These are phyloP conservation scores for Acer campestre DNA, from an alignment of 345 rosid species.

Conservation along the genomic window DNA sequence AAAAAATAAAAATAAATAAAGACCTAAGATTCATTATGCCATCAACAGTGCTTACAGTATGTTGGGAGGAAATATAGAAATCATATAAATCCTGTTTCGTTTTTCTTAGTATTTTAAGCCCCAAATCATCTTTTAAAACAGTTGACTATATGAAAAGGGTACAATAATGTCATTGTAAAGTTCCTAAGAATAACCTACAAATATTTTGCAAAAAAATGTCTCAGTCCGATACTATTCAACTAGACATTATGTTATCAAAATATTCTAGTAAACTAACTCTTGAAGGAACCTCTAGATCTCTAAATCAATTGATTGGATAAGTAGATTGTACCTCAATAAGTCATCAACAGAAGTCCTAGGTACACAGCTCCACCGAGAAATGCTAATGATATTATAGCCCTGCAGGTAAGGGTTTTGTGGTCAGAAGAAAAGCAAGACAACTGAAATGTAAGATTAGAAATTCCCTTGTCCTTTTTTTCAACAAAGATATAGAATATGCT, in stretches of 20 bases:
- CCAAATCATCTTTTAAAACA: too few species aligned
- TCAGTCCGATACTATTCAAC: not conserved
- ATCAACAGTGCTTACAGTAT: not conserved
- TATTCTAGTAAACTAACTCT: not conserved
- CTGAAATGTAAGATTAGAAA: not conserved
- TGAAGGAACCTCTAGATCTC: not conserved
- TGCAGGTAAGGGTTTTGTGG: constrained; percentile 20
- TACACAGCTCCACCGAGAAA: constrained; percentile 62
- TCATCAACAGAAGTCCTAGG: constrained; percentile 61
- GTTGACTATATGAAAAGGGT: too few species aligned
- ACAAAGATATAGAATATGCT: not conserved
- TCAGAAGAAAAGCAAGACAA: not conserved
- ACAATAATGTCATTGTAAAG: too few species aligned
- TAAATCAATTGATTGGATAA: not conserved
- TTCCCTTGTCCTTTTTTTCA: not conserved
- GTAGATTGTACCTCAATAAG: constrained; percentile 48
- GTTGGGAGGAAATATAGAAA: not conserved
- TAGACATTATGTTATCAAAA: not conserved
- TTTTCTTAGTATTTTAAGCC: too few species aligned
- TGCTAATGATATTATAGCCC: constrained; percentile 62
- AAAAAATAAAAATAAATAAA: not conserved
- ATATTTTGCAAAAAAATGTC: not conserved
- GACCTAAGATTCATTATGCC: too few species aligned
- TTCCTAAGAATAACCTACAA: too few species aligned
- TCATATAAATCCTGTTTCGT: not conserved